These are phyloP conservation scores for Mycothermus thermophilus DNA, from an alignment of 495 filamentous ascomycete species.

Conservation along the genomic window DNA sequence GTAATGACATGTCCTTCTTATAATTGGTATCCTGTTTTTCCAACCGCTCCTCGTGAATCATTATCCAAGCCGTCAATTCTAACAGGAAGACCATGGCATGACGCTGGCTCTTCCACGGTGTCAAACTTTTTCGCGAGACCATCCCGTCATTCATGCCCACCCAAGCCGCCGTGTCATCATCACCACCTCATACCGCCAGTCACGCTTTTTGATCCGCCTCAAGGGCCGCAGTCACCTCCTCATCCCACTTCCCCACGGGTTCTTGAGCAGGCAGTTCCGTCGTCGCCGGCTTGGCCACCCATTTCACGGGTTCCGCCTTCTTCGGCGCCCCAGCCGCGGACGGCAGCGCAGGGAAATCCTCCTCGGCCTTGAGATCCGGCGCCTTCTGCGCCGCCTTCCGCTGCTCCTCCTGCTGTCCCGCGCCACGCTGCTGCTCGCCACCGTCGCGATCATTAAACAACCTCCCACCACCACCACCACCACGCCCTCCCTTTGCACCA, in stretches of 20 bases:
- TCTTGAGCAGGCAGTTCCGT: conserved; percentile 13
- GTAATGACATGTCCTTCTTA: too few relatives aligned
- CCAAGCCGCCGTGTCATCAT: too few relatives aligned
- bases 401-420: conserved; percentile 1
- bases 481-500: conserved; percentile 9
- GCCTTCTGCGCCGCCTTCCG: conserved; percentile 4
- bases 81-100: too few relatives aligned
- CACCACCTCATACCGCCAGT: too few relatives aligned
- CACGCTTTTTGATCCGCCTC: too few relatives aligned
- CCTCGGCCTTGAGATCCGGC: conserved; percentile 15
- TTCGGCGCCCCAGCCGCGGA: conserved; percentile 8
- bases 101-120: too few relatives aligned
- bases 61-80: too few relatives aligned
- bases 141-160: too few relatives aligned
- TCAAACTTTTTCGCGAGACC: too few relatives aligned
- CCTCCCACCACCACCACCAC: conserved; percentile 7
- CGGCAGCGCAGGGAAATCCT: conserved; percentile 34
- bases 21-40: too few relatives aligned
- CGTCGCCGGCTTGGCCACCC: conserved; percentile 2
- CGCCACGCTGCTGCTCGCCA: not conserved
- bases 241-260: conserved; percentile 32
- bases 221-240: conserved; percentile 27
- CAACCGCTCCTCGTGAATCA: too few relatives aligned
- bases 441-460: conserved; percentile 8
- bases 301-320: conserved; percentile 16